These are phyloP conservation scores for Tolypocladium sp. DNA, from an alignment of 2,329 filamentous ascomycete species.

Conservation along the genomic window DNA sequence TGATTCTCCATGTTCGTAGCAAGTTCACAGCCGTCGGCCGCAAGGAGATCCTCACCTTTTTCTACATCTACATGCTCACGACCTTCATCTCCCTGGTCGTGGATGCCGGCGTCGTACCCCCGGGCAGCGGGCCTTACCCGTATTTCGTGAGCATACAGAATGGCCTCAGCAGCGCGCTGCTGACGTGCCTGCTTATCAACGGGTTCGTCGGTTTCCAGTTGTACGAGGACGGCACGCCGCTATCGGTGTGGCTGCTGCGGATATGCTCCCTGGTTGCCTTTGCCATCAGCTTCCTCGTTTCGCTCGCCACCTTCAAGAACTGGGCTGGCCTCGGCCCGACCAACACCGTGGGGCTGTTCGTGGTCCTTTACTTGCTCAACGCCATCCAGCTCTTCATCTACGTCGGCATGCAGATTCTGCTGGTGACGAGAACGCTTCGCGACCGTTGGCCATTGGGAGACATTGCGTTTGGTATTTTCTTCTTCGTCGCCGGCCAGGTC, in stretches of 20 bases:
- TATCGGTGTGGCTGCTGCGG: slow-evolving; percentile 89
- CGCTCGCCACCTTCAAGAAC: slow-evolving; percentile 83
- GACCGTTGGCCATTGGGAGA: slow-evolving; percentile 94
- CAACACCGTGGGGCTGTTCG: slow-evolving; percentile 82
- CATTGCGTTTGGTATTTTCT: slow-evolving; percentile 81
- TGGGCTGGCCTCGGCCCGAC: slow-evolving; percentile 80
- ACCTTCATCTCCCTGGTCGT: slow-evolving; percentile 83
- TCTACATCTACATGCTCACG: slow-evolving; percentile 90
- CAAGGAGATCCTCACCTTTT: slow-evolving; percentile 75
- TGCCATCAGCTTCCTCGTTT: slow-evolving; percentile 75
- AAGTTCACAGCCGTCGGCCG: slow-evolving; percentile 95
- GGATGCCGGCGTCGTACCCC: slow-evolving; percentile 85
- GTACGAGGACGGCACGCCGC: slow-evolving; percentile 89
- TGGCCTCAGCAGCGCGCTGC: slow-evolving; percentile 74
- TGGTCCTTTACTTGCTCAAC: slow-evolving; percentile 86
- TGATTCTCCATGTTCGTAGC: slow-evolving; percentile 92
- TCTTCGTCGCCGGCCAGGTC: slow-evolving; percentile 87
- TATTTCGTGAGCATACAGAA: slow-evolving; percentile 88
- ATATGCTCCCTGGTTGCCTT: slow-evolving; percentile 74
- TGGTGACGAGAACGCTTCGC: slow-evolving; percentile 83
- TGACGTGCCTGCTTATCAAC: slow-evolving; percentile 88
- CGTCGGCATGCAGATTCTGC: slow-evolving; percentile 74
- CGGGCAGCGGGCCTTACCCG: slow-evolving; percentile 69
- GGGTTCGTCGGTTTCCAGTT: slow-evolving; percentile 97
- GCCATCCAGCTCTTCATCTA: slow-evolving; percentile 82